Evolutionary conservation across 352 stramenopile genomes (phyloP).

Genomic region (Globisporangium paroecandrum): DNA sequence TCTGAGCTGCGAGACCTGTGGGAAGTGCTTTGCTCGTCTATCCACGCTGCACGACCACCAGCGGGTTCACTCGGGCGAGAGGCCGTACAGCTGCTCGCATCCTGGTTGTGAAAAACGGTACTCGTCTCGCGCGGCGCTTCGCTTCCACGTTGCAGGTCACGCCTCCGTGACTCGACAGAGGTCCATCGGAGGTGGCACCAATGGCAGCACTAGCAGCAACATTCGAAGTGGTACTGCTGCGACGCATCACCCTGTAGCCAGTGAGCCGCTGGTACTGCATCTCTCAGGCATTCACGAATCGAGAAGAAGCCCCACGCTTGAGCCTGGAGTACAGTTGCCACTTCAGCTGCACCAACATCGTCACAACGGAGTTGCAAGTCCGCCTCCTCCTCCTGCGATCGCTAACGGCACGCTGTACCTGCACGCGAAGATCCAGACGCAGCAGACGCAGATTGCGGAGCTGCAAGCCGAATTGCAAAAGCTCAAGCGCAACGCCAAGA

Average conservation of each 20-base stretch:
- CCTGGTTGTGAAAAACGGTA: conserved; percentile 29
- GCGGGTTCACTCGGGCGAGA: conserved; percentile 72
- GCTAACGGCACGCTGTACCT: conserved; percentile 11
- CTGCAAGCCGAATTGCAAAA: conserved; percentile 36
- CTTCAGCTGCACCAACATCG: neutral
- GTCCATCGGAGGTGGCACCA: neutral
- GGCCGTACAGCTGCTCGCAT: conserved; percentile 50
- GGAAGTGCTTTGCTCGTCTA: conserved; percentile 47
- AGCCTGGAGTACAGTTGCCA: neutral
- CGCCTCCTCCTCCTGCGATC: neutral
- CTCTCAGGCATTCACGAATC: neutral
- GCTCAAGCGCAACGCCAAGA: conserved; percentile 20
- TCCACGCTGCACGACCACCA: conserved; percentile 62
- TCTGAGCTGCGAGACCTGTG: conserved; percentile 40
- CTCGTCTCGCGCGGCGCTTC: conserved; percentile 57
- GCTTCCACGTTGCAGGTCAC: conserved; percentile 50
- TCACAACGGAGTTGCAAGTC: neutral
- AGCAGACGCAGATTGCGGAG: conserved; percentile 44
- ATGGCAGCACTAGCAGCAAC: neutral
- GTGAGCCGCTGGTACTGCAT: neutral
- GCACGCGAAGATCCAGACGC: conserved; percentile 36
- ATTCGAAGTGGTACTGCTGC: neutral
- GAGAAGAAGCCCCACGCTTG: neutral
- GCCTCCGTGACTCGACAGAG: neutral
- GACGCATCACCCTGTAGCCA: neutral